These are phyloP conservation scores for Calocybe indica DNA, from an alignment of 768 basidiomycete genomes.

Conservation along the genomic window DNA sequence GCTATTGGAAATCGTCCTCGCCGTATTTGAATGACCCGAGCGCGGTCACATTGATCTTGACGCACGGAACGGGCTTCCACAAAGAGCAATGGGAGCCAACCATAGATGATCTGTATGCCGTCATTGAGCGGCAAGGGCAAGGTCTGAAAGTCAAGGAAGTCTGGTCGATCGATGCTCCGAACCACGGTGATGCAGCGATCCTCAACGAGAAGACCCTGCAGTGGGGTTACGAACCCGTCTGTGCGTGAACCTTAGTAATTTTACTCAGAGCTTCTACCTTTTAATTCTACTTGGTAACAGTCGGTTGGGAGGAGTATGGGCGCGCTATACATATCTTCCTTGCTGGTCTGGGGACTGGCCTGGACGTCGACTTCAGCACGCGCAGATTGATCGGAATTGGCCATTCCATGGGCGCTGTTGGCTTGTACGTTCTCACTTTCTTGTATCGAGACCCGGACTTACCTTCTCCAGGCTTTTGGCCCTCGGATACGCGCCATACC, in stretches of 20 bases:
- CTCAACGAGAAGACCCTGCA: slow-evolving; percentile 39
- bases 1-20: slow-evolving; percentile 36
- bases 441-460: not conserved
- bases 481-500: slow-evolving; percentile 30
- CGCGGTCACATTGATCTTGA: slow-evolving; percentile 41
- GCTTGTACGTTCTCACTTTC: slow-evolving; percentile 28
- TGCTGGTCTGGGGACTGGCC: slow-evolving; percentile 39
- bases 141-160: slow-evolving; percentile 35
- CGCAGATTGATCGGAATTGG: slow-evolving; percentile 45
- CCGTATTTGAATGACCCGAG: slow-evolving; percentile 26
- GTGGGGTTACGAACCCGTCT: slow-evolving; percentile 34
- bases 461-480: slow-evolving; percentile 29
- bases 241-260: slow-evolving; percentile 21
- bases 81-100: slow-evolving; percentile 59
- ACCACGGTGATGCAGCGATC: slow-evolving; percentile 47
- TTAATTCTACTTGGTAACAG: slow-evolving; percentile 16
- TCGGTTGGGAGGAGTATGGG: slow-evolving; percentile 50
- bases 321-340: slow-evolving; percentile 42
- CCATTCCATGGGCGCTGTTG: slow-evolving; percentile 49
- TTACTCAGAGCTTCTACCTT: not conserved
- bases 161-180: slow-evolving; percentile 48
- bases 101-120: slow-evolving; percentile 36
- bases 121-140: slow-evolving; percentile 14
- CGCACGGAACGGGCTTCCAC: slow-evolving; percentile 50
- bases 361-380: slow-evolving; percentile 42